Conservation (phyloP, 2,329 filamentous ascomycete genomes). For the Colletotrichum musicola region DNA sequence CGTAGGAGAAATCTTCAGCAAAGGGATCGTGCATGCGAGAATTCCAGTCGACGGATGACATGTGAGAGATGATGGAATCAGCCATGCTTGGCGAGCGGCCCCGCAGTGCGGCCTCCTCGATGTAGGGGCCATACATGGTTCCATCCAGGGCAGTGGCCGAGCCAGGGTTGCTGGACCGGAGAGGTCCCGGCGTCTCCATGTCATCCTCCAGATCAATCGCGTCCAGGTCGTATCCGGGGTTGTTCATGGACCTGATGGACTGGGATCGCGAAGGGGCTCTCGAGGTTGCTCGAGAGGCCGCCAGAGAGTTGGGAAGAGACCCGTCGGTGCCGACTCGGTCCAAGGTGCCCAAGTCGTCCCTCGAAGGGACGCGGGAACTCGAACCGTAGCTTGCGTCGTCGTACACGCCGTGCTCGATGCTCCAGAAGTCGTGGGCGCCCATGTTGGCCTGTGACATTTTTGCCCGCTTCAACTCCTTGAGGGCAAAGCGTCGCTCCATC, state of each 20-base stretch:
- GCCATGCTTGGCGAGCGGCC: conserved; percentile 84
- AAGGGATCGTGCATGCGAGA: conserved; percentile 72
- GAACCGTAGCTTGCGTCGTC: conserved; percentile 61
- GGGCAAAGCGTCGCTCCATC: conserved; percentile 68
- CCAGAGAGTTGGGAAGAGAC: conserved; percentile 55
- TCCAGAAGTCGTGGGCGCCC: conserved; percentile 80
- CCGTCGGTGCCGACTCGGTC: conserved; percentile 46
- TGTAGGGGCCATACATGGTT: conserved; percentile 81
- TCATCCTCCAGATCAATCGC: conserved; percentile 58
- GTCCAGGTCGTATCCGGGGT: conserved; percentile 30
- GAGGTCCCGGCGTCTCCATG: conserved; percentile 64
- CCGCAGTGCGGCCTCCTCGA: conserved; percentile 67
- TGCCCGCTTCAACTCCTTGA: conserved; percentile 70
- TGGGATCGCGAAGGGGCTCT: conserved; percentile 61
- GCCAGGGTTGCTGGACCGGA: conserved; percentile 62
- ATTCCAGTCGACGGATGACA: conserved; percentile 74
- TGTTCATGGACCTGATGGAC: conserved; percentile 57
- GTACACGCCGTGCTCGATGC: conserved; percentile 80
- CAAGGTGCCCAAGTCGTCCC: conserved; percentile 53
- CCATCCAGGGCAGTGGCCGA: conserved; percentile 76
- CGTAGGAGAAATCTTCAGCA: conserved; percentile 91
- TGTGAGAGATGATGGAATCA: conserved; percentile 79
- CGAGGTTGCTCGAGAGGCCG: conserved; percentile 57
- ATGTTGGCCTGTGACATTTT: conserved; percentile 63
- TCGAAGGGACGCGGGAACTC: conserved; percentile 58